Base-by-base conservation (phyloP, 176 grass and related monocot species). In the Olyra latifolia region DNA sequence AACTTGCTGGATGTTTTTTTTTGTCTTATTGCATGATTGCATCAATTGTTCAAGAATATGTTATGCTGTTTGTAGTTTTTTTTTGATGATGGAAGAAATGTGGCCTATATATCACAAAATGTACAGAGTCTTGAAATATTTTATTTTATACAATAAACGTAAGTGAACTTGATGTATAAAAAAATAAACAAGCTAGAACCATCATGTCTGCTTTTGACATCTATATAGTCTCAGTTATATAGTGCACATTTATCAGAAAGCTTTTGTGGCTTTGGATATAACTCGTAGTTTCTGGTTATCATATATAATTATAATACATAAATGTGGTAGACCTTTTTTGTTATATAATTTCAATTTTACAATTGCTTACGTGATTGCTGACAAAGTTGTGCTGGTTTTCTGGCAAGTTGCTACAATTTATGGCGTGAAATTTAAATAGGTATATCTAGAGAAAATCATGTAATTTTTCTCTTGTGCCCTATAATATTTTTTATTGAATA, bases 1-100 rank as follows among this genome's bases (percentile, higher is more conserved):
- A 25, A 62, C 6, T 75, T 84, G 35, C 20, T 47, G 11, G 69
- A n/a, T n/a, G n/a, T n/a, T n/a, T n/a, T n/a, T n/a, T n/a, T n/a
- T n/a, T n/a, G n/a, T n/a, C 8, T 24, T 2, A 15, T 16, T 25
- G 20, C 29, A 30, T 38, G 19, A 24, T 35, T 45, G 10, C 38
- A 4, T 32, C 66, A 28, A 23, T 27, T 27, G 57, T 82, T 72
- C 42, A 24, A 22, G 50, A 6, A 44, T 13, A 70, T 69, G 12
- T 78, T 82, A 0, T 74, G 14, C 28, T 72, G 12, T 70, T 72
- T 59, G 23, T 23, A 54, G 19, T n/a, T n/a, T 35, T 35, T 35
- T 35, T 35, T 35, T 3, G 32, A 35, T 35, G 5, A 35, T 35
- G 32, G 32, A 35, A 35, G 32, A 35, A 35, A 3, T 35, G 4